Base-by-base conservation (phyloP, 2,329 filamentous ascomycete genomes). In the Penicillium olsonii region DNA sequence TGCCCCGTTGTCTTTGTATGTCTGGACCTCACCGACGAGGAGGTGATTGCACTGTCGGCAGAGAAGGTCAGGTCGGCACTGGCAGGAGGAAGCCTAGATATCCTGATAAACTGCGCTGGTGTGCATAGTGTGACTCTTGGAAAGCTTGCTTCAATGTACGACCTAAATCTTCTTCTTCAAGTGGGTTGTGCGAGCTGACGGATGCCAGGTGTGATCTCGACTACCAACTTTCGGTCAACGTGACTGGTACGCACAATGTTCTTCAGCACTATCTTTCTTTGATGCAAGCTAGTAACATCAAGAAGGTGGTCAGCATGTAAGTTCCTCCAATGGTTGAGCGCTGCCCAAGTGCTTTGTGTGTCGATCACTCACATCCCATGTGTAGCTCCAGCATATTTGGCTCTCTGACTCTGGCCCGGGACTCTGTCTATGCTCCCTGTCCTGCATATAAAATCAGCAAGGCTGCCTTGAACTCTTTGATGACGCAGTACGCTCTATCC, bases 401-500 rank as follows among this genome's bases (percentile, higher is more conserved):
- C n/a, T 77, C 74, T 6, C 70, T 75, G 11, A 45, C 59, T 12
- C 35, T 61, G 44, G 60, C 65, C 1, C 10, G 42, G 1, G 38
- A 37, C 10, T 69, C 50, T 40, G 44, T 31, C 2, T 39, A 48
- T 1, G 50, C 60, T 5, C 66, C 69, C 2, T 38, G 48, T 0
- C 73, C 73, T 2, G 67, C 70, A 1, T 75, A 75, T 66, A 71
- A 76, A 54, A 67, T 79, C 54, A 71, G 72, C 9, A 80, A 80
- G 53, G 71, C 77, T 0, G 76, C 76, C 0, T 50, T 78, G 44
- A 77, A 78, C 53, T 72, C 73, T 61, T 59, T 81, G 34, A 80
- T 74, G 1, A 66, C 73, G 3, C 75, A 66, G 48, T 62, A 64
- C 46, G 59, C 59, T 4, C 45, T 42, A 10, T 48, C 51, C 1